phyloP scores from a whole-genome alignment of 192 early-diverging fungal species.

The Lunasporangiospora selenospora region DNA sequence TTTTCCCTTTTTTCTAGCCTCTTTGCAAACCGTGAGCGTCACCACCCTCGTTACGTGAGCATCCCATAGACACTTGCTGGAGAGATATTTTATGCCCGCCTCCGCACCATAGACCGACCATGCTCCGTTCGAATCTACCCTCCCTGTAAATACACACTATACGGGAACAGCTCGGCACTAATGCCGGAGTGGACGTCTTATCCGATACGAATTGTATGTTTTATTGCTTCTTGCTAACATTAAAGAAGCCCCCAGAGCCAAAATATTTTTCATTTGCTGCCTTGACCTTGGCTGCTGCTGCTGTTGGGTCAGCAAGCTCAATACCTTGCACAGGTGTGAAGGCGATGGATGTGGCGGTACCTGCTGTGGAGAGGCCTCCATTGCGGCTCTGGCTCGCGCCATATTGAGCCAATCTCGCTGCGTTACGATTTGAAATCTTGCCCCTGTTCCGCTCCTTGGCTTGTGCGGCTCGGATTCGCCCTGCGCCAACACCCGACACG shows the following conservation, averaged over 20 bases:
- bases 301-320: slow-evolving; percentile 88
- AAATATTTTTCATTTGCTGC: slow-evolving; percentile 79
- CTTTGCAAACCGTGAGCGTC: too few relatives aligned
- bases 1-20: too few relatives aligned
- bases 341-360: slow-evolving; percentile 86
- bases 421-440: slow-evolving; percentile 54
- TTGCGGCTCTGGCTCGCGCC: slow-evolving; percentile 54
- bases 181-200: too few relatives aligned
- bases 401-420: slow-evolving; percentile 39
- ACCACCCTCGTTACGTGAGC: too few relatives aligned
- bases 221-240: slow-evolving; percentile 52
- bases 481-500: slow-evolving; percentile 55
- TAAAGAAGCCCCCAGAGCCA: slow-evolving; percentile 68
- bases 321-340: slow-evolving; percentile 97
- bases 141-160: too few relatives aligned
- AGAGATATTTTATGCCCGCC: too few relatives aligned
- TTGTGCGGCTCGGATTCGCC: slow-evolving; percentile 77
- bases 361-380: slow-evolving; percentile 67
- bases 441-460: slow-evolving; percentile 75
- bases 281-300: slow-evolving; percentile 64
- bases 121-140: too few relatives aligned
- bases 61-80: too few relatives aligned
- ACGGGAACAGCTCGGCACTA: too few relatives aligned
- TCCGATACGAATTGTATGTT: slow-evolving; percentile 1
- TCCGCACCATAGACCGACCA: too few relatives aligned